These are phyloP conservation scores for Floccularia luteovirens DNA, from an alignment of 768 basidiomycete genomes.

Conservation along the genomic window DNA sequence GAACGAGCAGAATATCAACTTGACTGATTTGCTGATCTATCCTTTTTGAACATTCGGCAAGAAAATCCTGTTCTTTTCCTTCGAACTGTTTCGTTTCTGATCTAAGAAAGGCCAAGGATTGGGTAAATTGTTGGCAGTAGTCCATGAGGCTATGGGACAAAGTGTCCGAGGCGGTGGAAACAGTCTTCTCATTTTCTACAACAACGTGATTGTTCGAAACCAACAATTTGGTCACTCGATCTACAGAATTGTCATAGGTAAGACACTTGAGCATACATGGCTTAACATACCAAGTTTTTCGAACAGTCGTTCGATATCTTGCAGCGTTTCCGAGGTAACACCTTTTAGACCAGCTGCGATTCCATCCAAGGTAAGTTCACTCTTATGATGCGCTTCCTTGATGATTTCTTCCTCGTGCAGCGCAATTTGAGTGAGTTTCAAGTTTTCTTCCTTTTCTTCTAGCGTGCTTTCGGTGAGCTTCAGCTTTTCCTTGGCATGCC, in stretches of 20 bases:
- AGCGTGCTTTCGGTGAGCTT: constrained; percentile 45
- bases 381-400: constrained; percentile 68
- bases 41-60: too few species aligned
- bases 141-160: constrained; percentile 54
- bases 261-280: constrained; percentile 2
- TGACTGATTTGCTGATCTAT: too few species aligned
- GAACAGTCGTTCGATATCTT: constrained; percentile 65
- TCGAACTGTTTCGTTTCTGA: too few species aligned
- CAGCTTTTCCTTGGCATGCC: constrained; percentile 48
- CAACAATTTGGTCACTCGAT: constrained; percentile 63
- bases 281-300: constrained; percentile 69
- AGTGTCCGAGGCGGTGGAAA: constrained; percentile 43
- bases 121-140: constrained; percentile 49
- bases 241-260: constrained; percentile 36
- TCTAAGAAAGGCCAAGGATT: constrained; percentile 46
- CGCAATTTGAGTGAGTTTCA: constrained; percentile 48
- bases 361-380: constrained; percentile 61
- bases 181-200: constrained; percentile 48
- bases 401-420: constrained; percentile 79
- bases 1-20: too few species aligned
- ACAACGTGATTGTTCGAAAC: constrained; percentile 61
- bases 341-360: constrained; percentile 66
- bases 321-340: constrained; percentile 58
- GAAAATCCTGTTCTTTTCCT: too few species aligned
- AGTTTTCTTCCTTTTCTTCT: constrained; percentile 42